phyloP scores from a whole-genome alignment of 2,329 filamentous ascomycete genomes.

The Diplodia seriata region DNA sequence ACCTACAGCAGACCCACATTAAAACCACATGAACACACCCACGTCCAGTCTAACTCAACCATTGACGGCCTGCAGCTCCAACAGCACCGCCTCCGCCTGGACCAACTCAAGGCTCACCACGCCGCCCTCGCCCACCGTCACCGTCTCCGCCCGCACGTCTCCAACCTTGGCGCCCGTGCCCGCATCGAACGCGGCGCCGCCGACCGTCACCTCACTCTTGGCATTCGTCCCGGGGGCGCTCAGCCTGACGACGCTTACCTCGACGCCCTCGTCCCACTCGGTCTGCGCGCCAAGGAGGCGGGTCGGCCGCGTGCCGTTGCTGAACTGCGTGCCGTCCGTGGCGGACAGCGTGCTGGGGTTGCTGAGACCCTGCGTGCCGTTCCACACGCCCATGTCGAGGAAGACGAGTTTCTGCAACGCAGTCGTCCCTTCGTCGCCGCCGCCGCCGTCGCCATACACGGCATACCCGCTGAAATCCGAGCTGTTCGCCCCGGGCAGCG shows the following conservation, averaged over 20 bases:
- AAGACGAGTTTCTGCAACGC: constrained; percentile 22
- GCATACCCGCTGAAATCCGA: constrained; percentile 28
- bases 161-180: constrained; percentile 20
- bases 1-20: background rate
- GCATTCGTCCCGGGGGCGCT: constrained; percentile 29
- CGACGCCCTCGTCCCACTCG: constrained; percentile 17
- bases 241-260: constrained; percentile 11
- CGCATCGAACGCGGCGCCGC: constrained; percentile 18
- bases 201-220: constrained; percentile 24
- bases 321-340: constrained; percentile 15
- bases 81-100: constrained; percentile 28
- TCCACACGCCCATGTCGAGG: constrained; percentile 31
- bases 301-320: constrained; percentile 22
- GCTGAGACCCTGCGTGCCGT: constrained; percentile 18
- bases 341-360: constrained; percentile 25
- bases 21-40: background rate
- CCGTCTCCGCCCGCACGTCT: constrained; percentile 3
- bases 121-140: constrained; percentile 16
- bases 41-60: background rate
- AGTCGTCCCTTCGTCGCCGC: background rate
- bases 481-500: constrained; percentile 13
- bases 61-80: constrained; percentile 12
- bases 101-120: constrained; percentile 23
- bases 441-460: background rate
- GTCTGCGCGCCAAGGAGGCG: constrained; percentile 8